phyloP scores from a whole-genome alignment of 164 flowering plant species.

The Tetracentron sinense region DNA sequence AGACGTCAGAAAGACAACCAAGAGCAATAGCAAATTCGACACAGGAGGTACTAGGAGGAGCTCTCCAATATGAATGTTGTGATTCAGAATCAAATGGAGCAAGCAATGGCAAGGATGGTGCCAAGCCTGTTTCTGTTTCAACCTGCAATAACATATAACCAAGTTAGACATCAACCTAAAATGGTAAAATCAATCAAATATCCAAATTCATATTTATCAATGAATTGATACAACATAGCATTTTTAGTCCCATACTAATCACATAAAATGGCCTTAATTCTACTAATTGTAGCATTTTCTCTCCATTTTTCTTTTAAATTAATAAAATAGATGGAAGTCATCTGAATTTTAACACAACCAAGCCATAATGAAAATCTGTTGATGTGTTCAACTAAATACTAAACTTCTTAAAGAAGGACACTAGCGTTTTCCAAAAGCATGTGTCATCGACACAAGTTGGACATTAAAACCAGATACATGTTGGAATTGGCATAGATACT shows the following conservation, averaged over 20 bases:
- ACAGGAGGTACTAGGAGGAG: slow-evolving; percentile 51
- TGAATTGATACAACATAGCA: neutral
- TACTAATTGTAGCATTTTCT: neutral
- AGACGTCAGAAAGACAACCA: slow-evolving; percentile 73
- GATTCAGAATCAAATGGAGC: slow-evolving; percentile 60
- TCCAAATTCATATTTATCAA: neutral
- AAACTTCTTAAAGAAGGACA: neutral
- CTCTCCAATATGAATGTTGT: slow-evolving; percentile 74
- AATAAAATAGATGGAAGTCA: neutral
- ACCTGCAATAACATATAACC: slow-evolving; percentile 44
- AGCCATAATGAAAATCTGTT: neutral
- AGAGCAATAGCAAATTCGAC: slow-evolving; percentile 84
- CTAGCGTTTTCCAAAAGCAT: neutral
- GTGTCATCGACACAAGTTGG: no score
- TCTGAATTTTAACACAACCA: neutral
- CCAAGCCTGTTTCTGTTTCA: slow-evolving; percentile 76
- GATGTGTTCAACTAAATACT: neutral
- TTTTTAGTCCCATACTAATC: no score
- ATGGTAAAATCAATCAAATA: neutral
- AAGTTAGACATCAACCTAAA: slow-evolving; percentile 5
- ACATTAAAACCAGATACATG: no score
- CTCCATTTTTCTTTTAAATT: no score
- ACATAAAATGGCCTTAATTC: neutral
- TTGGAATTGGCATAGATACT: no score
- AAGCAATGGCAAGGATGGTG: slow-evolving; percentile 76